phyloP scores from a whole-genome alignment of 2,329 filamentous ascomycete species.

The Mycocentrospora acerina region DNA sequence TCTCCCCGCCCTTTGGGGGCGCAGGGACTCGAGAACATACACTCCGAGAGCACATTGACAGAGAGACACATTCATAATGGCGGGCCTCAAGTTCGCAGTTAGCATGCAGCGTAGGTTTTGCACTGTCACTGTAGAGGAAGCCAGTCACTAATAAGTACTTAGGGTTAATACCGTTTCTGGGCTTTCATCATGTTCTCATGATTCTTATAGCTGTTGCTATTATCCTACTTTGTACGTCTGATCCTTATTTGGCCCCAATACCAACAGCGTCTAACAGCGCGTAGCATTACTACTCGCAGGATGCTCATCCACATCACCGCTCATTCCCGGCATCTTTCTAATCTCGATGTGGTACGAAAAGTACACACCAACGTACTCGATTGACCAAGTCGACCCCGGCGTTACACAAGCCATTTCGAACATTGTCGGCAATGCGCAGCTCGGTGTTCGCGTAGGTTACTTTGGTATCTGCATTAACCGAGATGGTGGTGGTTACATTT shows the following conservation, averaged over 20 bases:
- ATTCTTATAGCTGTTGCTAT: slow-evolving; percentile 91
- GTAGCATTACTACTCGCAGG: slow-evolving; percentile 87
- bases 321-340: slow-evolving; percentile 95
- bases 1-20: slow-evolving; percentile 46
- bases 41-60: slow-evolving; percentile 24
- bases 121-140: slow-evolving; percentile 8
- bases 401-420: slow-evolving; percentile 83
- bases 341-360: slow-evolving; percentile 95
- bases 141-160: slow-evolving; percentile 22
- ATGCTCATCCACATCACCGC: slow-evolving; percentile 92
- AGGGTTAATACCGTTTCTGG: slow-evolving; percentile 63
- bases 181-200: slow-evolving; percentile 90
- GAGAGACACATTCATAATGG: slow-evolving; percentile 43
- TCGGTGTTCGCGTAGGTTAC: slow-evolving; percentile 93
- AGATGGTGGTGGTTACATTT: slow-evolving; percentile 87
- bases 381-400: slow-evolving; percentile 87
- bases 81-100: slow-evolving; percentile 53
- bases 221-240: slow-evolving; percentile 85
- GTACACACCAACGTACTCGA: slow-evolving; percentile 79
- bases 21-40: slow-evolving; percentile 35
- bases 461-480: slow-evolving; percentile 97
- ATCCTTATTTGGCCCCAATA: slow-evolving; percentile 8
- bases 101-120: slow-evolving; percentile 50
- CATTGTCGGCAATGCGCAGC: slow-evolving; percentile 79
- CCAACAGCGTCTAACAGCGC: slow-evolving; percentile 19